Conservation (phyloP, 176 grass and related monocot species). For the Oryza australiensis region DNA sequence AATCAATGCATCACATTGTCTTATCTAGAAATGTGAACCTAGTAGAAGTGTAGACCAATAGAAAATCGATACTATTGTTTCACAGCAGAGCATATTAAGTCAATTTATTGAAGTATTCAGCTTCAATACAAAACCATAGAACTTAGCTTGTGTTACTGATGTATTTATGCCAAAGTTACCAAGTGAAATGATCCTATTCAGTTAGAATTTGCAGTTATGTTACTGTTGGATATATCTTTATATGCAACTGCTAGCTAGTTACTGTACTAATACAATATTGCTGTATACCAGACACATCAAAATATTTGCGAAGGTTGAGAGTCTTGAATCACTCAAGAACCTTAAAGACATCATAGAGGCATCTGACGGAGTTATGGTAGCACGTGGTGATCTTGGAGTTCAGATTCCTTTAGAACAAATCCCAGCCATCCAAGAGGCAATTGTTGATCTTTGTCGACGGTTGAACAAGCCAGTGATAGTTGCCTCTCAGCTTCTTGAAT, state of each 20-base stretch:
- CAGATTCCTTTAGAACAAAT: slow-evolving; percentile 74
- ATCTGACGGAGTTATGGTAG: slow-evolving; percentile 78
- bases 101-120: neutral
- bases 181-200: neutral
- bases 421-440: slow-evolving; percentile 64
- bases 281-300: slow-evolving; percentile 42
- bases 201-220: neutral
- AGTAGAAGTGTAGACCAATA: neutral
- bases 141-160: neutral
- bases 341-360: slow-evolving; percentile 60
- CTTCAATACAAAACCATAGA: neutral
- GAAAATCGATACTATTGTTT: neutral
- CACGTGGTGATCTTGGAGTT: slow-evolving; percentile 79
- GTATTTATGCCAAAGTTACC: neutral
- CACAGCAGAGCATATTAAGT: neutral
- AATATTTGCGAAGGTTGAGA: slow-evolving; percentile 74
- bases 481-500: slow-evolving; percentile 81
- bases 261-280: neutral
- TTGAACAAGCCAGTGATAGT: slow-evolving; percentile 73
- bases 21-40: slow-evolving; percentile 19
- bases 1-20: slow-evolving; percentile 3
- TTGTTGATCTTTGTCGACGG: slow-evolving; percentile 57
- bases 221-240: neutral
- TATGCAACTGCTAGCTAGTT: neutral
- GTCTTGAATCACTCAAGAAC: slow-evolving; percentile 62